Evolutionary conservation across 192 early-diverging fungal species (phyloP).

Genomic region (Helicostylum pulchrum): DNA sequence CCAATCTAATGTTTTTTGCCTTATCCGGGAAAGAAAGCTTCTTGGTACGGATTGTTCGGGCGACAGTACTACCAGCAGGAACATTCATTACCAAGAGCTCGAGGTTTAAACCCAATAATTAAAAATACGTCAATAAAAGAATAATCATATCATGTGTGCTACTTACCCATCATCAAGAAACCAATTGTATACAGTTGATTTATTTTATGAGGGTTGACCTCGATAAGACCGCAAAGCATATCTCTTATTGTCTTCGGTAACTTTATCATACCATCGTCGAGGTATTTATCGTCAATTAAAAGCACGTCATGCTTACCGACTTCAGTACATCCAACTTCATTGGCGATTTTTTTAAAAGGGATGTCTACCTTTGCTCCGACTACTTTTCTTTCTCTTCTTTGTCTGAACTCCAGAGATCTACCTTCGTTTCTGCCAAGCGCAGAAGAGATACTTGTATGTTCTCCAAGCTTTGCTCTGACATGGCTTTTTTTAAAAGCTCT

Average conservation of each 20-base stretch:
- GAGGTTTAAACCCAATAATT: neutral
- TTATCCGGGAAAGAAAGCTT: neutral
- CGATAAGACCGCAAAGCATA: neutral
- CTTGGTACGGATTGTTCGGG: neutral
- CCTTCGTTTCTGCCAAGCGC: neutral
- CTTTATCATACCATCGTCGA: neutral
- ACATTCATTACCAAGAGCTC: neutral
- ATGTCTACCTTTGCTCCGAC: neutral
- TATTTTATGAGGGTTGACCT: slow-evolving; percentile 2
- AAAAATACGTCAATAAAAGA: slow-evolving; percentile 3
- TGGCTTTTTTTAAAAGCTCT: neutral
- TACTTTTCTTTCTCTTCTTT: slow-evolving; percentile 1
- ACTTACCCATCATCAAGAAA: slow-evolving; percentile 1
- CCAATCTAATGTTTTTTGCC: neutral
- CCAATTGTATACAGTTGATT: neutral
- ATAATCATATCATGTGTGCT: neutral
- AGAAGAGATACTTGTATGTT: neutral
- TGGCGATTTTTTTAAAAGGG: neutral
- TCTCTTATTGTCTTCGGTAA: neutral
- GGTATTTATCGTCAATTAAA: neutral
- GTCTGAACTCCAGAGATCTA: neutral
- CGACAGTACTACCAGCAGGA: neutral
- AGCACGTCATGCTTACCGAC: neutral
- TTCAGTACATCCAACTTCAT: neutral
- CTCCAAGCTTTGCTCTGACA: neutral